Conservation (phyloP, 2,329 filamentous ascomycete genomes). For the Penicillium crustosum region DNA sequence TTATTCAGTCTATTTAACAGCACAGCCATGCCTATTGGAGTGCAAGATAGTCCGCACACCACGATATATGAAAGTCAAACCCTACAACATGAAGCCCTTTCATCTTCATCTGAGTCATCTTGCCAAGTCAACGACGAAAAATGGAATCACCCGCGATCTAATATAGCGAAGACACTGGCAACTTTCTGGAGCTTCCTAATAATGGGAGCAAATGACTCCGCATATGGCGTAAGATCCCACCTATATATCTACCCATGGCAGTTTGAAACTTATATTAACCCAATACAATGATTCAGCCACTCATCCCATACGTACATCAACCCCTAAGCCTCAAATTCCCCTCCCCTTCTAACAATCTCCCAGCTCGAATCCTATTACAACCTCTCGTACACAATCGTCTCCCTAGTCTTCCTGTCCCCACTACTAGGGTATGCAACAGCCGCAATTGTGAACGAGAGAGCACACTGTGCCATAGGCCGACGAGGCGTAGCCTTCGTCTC, state of each 20-base stretch:
- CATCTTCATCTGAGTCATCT: not conserved
- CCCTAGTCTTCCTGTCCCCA: slow-evolving; percentile 51
- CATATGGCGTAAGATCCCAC: slow-evolving; percentile 48
- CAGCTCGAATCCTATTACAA: slow-evolving; percentile 47
- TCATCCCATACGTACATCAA: slow-evolving; percentile 4
- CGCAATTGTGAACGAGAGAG: slow-evolving; percentile 45
- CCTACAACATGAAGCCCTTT: not conserved
- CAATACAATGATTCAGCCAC: not conserved
- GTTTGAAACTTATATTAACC: not conserved
- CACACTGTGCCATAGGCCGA: slow-evolving; percentile 58
- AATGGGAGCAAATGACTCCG: slow-evolving; percentile 57
- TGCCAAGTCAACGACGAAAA: not conserved
- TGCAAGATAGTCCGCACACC: not conserved
- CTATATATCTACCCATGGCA: too few relatives aligned
- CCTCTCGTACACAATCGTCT: slow-evolving; percentile 43
- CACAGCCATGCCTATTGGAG: not conserved
- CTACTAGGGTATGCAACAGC: slow-evolving; percentile 50
- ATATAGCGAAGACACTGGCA: slow-evolving; percentile 49
- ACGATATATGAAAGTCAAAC: not conserved
- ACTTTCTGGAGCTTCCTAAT: slow-evolving; percentile 58
- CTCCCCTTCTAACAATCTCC: slow-evolving; percentile 32
- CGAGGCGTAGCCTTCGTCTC: slow-evolving; percentile 68
- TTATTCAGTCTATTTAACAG: not conserved
- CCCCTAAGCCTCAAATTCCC: not conserved
- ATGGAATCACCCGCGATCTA: slow-evolving; percentile 29